These are phyloP conservation scores for Alternaria gaisen DNA, from an alignment of 2,329 filamentous ascomycete species.

Conservation along the genomic window DNA sequence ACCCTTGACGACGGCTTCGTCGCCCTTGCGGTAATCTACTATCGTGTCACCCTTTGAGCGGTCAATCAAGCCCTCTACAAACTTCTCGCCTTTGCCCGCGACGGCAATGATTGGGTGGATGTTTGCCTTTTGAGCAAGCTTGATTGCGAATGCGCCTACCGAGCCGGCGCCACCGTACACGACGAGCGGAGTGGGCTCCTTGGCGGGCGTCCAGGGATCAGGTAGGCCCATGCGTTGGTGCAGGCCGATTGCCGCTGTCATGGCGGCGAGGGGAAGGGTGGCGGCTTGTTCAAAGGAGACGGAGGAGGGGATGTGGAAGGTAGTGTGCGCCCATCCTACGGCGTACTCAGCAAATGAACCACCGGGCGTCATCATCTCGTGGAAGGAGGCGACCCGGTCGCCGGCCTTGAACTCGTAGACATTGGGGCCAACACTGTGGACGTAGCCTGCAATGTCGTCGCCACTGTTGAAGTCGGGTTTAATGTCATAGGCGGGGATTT, in stretches of 20 bases:
- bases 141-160: constrained; percentile 54
- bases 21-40: constrained; percentile 65
- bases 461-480: constrained; percentile 55
- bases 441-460: constrained; percentile 65
- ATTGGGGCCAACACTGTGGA: constrained; percentile 63
- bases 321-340: constrained; percentile 63
- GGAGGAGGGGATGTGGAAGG: constrained; percentile 62
- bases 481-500: constrained; percentile 28
- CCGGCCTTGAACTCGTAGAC: constrained; percentile 67
- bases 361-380: constrained; percentile 60
- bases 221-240: constrained; percentile 54
- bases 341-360: constrained; percentile 71
- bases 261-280: constrained; percentile 56
- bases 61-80: constrained; percentile 52
- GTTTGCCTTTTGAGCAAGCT: constrained; percentile 51
- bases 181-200: constrained; percentile 41
- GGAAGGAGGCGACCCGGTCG: constrained; percentile 66
- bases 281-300: constrained; percentile 62
- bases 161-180: constrained; percentile 55
- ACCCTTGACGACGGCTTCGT: constrained; percentile 52
- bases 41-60: constrained; percentile 53
- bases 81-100: constrained; percentile 50
- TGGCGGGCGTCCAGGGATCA: constrained; percentile 50
- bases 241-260: constrained; percentile 59
- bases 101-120: constrained; percentile 56